Conservation (phyloP, 208 protist species). For the Ichthyophonus hoferi region DNA sequence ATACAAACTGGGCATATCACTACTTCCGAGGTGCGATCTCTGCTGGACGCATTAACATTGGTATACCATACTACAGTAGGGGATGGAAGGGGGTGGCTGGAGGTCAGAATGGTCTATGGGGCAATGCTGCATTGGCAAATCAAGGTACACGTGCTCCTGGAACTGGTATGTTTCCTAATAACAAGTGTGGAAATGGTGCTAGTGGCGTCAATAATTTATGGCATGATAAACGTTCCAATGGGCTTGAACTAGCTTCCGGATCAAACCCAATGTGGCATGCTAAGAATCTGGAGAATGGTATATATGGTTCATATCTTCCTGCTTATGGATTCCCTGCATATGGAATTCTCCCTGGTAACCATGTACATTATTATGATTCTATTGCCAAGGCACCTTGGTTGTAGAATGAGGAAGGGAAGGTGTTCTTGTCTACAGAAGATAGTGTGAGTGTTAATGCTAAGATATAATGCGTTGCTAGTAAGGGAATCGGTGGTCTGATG, state of each 20-base stretch:
- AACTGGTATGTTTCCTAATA: neutral
- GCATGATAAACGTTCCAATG: neutral
- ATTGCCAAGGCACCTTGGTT: neutral
- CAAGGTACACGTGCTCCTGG: neutral
- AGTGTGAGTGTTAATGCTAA: neutral
- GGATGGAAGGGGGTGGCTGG: neutral
- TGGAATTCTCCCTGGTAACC: neutral
- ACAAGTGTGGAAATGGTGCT: neutral
- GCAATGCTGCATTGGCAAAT: neutral
- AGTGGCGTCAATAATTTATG: neutral
- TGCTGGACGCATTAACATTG: neutral
- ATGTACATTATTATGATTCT: neutral
- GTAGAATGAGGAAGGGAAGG: neutral
- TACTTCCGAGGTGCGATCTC: neutral
- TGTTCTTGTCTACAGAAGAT: neutral
- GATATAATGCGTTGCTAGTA: neutral
- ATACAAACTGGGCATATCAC: neutral
- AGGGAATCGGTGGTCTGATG: neutral
- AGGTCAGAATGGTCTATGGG: neutral
- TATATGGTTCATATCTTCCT: neutral
- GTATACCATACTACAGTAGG: neutral
- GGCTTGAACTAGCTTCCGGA: neutral
- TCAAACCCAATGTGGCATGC: neutral
- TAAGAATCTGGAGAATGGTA: neutral
- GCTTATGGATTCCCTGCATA: neutral